Evolutionary conservation across 73 alveolate species (phyloP), one percentile per base, ranked within the genome.

Genomic region (Loxodes magnus): DNA sequence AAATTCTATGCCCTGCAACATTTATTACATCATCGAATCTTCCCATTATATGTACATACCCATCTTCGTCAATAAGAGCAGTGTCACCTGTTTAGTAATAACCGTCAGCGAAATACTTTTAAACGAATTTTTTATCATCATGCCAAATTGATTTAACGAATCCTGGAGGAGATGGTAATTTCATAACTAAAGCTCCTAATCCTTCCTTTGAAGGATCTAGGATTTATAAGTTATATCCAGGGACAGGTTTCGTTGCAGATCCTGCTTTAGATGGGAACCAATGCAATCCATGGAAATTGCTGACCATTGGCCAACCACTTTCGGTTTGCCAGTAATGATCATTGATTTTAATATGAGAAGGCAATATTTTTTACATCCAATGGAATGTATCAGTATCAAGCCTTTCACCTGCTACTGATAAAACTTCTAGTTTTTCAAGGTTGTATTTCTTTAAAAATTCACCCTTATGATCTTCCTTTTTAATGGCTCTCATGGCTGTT

Each of bases 301-400:
- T 57, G 29, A 67, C 43, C 36, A 67, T 34, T 35, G 44, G 63
- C 29, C 64, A 29, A 2, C 80, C 99, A 7, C 98, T 91, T 73
- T 96, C 99, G 3, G 99, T 96, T 53, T 96, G 92, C 99, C 99
- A 96, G 97, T 97, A 96, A 48, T 82, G 88, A 59, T 88, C 98
- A 75, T 84, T 92, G 29, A 92, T 77, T 44, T 4, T 57, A 29
- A 29, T 22, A 35, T 43, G 55, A n/a, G 10, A 54, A 29, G 72
- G 64, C 31, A 81, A 54, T 0, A 83, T 94, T 89, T 68, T 51
- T 70, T 88, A 36, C 84, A 73, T 60, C 91, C 92, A 50, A 54
- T 78, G 35, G 97, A 96, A 57, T 68, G 80, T 73, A 16, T 53
- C 80, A 4, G 80, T 71, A 27, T 67, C 56, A 55, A 67, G 54